Percentiles rank a stretch among this genome's conserved stretches.
Evolutionary conservation across 345 rosid species (phyloP).

Genomic region (Hibiscus mutabilis): DNA sequence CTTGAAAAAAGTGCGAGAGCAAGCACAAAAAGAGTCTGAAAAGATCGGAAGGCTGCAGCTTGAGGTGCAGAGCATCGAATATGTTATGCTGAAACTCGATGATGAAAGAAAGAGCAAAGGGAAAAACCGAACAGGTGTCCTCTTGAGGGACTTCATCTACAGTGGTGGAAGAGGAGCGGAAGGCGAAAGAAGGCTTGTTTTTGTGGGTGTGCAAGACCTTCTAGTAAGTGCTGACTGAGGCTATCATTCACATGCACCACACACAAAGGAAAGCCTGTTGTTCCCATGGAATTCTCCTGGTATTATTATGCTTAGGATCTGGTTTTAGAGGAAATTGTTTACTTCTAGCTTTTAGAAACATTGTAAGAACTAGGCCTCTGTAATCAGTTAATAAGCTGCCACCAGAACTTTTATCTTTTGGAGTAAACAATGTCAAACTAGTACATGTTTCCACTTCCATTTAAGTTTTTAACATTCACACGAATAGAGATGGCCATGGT

Average conservation of each 20-base stretch:
- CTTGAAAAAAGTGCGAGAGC: conserved; percentile 44
- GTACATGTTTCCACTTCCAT: no score
- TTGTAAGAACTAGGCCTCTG: conserved; percentile 17
- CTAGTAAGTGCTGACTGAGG: conserved; percentile 46
- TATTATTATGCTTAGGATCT: neutral
- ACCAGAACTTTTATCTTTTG: conserved; percentile 15
- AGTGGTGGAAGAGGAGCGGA: conserved; percentile 41
- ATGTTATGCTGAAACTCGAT: conserved; percentile 61
- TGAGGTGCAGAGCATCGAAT: conserved; percentile 69
- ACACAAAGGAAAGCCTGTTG: neutral
- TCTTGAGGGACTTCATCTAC: conserved; percentile 62
- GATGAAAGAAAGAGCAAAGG: conserved; percentile 52
- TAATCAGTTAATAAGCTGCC: conserved; percentile 25
- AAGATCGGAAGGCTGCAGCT: conserved; percentile 65
- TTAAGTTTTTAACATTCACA: no score
- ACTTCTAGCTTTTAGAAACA: conserved; percentile 14
- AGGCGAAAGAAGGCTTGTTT: conserved; percentile 54
- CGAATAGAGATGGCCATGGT: no score
- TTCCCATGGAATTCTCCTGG: neutral
- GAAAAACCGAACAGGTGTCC: conserved; percentile 43
- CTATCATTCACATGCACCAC: neutral
- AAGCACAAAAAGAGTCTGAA: conserved; percentile 59
- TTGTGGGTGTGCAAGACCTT: conserved; percentile 66
- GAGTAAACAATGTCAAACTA: neutral
- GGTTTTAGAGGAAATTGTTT: conserved; percentile 9